Evolutionary conservation across 1,284 basidiomycete genomes (phyloP).

Genomic region (Heliocybe sulcata): DNA sequence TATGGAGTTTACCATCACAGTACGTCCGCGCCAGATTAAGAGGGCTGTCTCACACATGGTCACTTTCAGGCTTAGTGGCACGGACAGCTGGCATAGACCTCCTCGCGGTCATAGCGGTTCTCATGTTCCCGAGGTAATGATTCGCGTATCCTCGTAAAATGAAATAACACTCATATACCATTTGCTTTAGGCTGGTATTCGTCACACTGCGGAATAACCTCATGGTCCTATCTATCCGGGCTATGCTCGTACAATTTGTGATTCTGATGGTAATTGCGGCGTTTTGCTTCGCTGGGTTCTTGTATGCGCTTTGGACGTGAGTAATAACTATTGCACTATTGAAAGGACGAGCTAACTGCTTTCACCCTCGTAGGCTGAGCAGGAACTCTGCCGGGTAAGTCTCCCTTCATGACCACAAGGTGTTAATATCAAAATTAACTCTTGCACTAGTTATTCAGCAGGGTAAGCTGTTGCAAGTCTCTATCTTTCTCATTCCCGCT

Average conservation of each 20-base stretch:
- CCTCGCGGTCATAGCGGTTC: conserved; percentile 72
- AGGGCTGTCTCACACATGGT: not conserved
- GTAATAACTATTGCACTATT: conserved; percentile 21
- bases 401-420: not conserved
- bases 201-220: conserved; percentile 85
- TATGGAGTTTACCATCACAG: conserved; percentile 65
- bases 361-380: conserved; percentile 39
- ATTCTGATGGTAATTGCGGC: conserved; percentile 82
- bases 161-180: no score
- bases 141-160: no score
- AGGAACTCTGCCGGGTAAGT: conserved; percentile 48
- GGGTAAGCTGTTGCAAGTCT: conserved; percentile 23
- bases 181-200: conserved; percentile 79
- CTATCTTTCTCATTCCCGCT: not conserved
- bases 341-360: not conserved
- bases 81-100: conserved; percentile 61
- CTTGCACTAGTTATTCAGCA: conserved; percentile 30
- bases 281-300: conserved; percentile 86
- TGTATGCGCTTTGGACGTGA: conserved; percentile 87
- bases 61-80: conserved; percentile 47
- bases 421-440: not conserved
- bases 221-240: conserved; percentile 71
- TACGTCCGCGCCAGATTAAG: conserved; percentile 18
- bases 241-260: conserved; percentile 76
- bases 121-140: conserved; percentile 76